These are phyloP conservation scores for Dactylellina leptospora DNA, from an alignment of 2,329 filamentous ascomycete genomes.

Conservation along the genomic window DNA sequence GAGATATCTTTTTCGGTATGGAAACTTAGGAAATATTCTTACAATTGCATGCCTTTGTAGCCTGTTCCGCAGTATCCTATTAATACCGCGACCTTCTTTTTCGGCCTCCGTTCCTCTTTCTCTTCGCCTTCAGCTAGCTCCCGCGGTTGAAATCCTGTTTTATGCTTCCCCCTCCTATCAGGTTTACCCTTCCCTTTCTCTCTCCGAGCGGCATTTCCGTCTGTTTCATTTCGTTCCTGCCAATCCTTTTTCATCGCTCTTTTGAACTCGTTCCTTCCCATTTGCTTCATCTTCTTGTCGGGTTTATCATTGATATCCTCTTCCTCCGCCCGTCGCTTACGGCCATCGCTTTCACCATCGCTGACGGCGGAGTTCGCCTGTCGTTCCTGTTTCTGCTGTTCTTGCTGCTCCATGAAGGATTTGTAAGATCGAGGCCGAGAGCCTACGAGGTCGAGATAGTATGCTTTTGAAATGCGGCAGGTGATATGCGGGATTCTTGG, in stretches of 20 bases:
- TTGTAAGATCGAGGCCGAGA: conserved; percentile 39
- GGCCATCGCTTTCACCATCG: conserved; percentile 18
- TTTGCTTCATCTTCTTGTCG: conserved; percentile 46
- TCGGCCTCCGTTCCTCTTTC: conserved; percentile 81
- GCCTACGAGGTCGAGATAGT: conserved; percentile 40
- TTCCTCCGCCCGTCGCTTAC: conserved; percentile 27
- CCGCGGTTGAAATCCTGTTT: conserved; percentile 2
- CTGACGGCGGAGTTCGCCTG: conserved; percentile 8
- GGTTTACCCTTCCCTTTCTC: conserved; percentile 6
- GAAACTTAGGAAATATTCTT: conserved; percentile 63
- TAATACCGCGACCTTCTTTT: conserved; percentile 94
- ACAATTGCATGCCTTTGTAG: conserved; percentile 95
- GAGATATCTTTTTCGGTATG: conserved; percentile 34
- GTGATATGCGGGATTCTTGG: conserved; percentile 15
- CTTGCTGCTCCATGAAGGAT: conserved; percentile 48
- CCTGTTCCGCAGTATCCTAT: conserved; percentile 95
- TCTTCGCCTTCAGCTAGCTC: conserved; percentile 47
- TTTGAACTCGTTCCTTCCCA: conserved; percentile 43
- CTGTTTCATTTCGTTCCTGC: conserved; percentile 28
- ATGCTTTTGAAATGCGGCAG: not conserved
- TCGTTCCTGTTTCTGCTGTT: conserved; percentile 20
- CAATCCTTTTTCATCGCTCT: conserved; percentile 47
- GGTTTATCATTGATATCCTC: not conserved
- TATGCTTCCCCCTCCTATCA: conserved; percentile 2
- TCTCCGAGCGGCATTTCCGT: conserved; percentile 5